Conservation (phyloP, 2,329 filamentous ascomycete genomes). For the Phyllosticta citriasiana region DNA sequence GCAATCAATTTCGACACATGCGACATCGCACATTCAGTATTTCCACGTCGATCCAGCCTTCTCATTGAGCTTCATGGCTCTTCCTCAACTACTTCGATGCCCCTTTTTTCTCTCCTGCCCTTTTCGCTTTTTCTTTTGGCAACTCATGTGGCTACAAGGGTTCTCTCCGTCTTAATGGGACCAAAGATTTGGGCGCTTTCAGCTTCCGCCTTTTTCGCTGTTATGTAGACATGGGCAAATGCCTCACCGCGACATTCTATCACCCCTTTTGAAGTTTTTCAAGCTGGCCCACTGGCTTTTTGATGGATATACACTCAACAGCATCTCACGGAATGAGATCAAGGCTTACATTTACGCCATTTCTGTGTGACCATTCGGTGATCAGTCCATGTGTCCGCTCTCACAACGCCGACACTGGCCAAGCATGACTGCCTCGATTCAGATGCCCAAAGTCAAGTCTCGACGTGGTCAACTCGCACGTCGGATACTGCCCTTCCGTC, state of each 20-base stretch:
- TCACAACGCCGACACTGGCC: neutral
- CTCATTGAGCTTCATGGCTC: neutral
- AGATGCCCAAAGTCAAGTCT: too few relatives aligned
- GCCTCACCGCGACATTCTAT: neutral
- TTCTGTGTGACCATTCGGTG: neutral
- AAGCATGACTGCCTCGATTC: too few relatives aligned
- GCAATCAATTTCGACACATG: neutral
- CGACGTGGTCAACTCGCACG: neutral
- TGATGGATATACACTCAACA: neutral
- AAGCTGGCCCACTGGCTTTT: neutral
- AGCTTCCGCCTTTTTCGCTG: neutral
- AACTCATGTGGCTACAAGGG: neutral
- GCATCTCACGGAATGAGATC: neutral
- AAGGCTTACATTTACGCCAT: neutral
- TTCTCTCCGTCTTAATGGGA: neutral
- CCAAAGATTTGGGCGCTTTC: neutral
- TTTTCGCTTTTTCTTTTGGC: neutral
- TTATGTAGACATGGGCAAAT: neutral
- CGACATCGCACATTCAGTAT: neutral
- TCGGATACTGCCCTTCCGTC: neutral
- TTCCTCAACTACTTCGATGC: neutral
- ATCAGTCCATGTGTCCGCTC: neutral
- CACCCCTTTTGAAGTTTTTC: neutral
- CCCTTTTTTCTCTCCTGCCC: neutral
- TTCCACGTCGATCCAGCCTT: neutral